Evolutionary conservation across 2,329 filamentous ascomycete genomes (phyloP).

Genomic region (Pseudogymnoascus sp.): DNA sequence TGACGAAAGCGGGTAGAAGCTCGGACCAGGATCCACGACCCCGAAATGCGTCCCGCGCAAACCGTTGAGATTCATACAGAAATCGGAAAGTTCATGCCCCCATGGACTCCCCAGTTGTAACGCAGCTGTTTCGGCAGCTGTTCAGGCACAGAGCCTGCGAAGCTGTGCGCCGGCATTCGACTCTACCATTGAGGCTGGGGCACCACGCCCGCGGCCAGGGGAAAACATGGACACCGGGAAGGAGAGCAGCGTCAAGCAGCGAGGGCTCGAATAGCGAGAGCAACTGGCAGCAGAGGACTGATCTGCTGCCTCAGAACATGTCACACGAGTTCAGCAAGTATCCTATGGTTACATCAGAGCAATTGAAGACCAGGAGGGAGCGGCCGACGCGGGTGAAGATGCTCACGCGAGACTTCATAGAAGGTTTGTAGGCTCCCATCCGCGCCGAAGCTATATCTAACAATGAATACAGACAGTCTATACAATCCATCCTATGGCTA

Average conservation of each 20-base stretch:
- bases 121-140: constrained; percentile 75
- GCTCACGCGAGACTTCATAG: constrained; percentile 94
- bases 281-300: constrained; percentile 78
- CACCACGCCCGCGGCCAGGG: constrained; percentile 34
- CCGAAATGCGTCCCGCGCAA: constrained; percentile 7
- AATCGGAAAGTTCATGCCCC: constrained; percentile 16
- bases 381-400: constrained; percentile 88
- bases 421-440: constrained; percentile 48
- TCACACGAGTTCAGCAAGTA: constrained; percentile 72
- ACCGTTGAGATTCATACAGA: constrained; percentile 7
- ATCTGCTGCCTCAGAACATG: constrained; percentile 68
- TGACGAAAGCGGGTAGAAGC: constrained; percentile 10
- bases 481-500: constrained; percentile 95
- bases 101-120: constrained; percentile 78
- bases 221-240: constrained; percentile 21
- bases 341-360: constrained; percentile 76
- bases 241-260: constrained; percentile 16
- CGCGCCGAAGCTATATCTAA: constrained; percentile 14
- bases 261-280: constrained; percentile 46
- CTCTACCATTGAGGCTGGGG: constrained; percentile 19
- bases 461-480: constrained; percentile 59
- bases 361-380: constrained; percentile 63
- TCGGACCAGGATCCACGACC: constrained; percentile 2
- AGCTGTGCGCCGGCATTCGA: constrained; percentile 36
- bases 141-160: constrained; percentile 67